Base-by-base conservation (phyloP, 495 filamentous ascomycete species). In the Tuber aestivum region DNA sequence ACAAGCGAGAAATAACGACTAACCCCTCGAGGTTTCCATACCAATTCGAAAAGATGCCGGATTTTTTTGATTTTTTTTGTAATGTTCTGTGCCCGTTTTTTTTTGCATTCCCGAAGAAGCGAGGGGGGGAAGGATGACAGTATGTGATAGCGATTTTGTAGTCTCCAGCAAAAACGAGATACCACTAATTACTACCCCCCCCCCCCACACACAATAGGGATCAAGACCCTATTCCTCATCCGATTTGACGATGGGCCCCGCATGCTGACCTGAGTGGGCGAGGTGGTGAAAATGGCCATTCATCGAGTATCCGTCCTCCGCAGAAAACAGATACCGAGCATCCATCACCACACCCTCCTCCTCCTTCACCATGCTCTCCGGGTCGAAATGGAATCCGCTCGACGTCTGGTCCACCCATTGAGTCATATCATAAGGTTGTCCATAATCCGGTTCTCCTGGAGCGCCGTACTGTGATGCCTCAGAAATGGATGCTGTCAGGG, bases 401-500 rank as follows among this genome's bases (percentile, higher is more conserved):
- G 79, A 44, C 32, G 69, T 50, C 50, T 75, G 79, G 45, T 81
- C 79, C 21, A 69, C 32, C 81, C 81, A 83, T 72, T 73, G 77
- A 69, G 65, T 73, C 72, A 75, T 48, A 41, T 73, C 78, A 45
- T 82, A 78, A 50, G 74, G 81, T 69, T 73, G 70, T 12, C 69
- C 70, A 41, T n/a, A 44, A 40, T 14, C 32, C 27, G 73, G 14
- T 21, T 45, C 74, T 41, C 74, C 44, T 48, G 27, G 35, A 42
- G 74, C 80, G 45, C 76, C 81, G 50, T 81, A 83, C 44, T 80
- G 81, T 0, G 81, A 79, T 71, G 72, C 71, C 70, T 83, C 81
- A 16, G 81, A 80, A 72, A 83, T 73, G 8, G 81, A 83, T 40
- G 81, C 78, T 38, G 81, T 77, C 32, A 83, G 75, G 45, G 81